Conservation (phyloP, 2,329 filamentous ascomycete species). For the Blastomyces percursus region DNA sequence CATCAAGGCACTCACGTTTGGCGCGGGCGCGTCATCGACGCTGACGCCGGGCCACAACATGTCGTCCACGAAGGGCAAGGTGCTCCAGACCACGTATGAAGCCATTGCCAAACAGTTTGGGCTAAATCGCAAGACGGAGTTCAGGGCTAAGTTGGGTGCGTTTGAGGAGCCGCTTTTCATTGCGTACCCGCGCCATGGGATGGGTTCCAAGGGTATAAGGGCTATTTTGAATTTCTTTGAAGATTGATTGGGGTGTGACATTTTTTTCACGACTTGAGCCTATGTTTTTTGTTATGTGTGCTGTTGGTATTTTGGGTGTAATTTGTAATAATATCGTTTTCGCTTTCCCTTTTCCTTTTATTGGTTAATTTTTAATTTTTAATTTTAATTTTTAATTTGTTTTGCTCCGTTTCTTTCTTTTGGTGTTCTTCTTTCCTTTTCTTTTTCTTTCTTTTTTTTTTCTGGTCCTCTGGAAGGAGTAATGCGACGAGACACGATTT, state of each 20-base stretch:
- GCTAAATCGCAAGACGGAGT: slow-evolving; percentile 74
- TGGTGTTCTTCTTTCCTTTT: neutral
- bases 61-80: slow-evolving; percentile 65
- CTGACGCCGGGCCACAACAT: slow-evolving; percentile 73
- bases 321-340: neutral
- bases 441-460: neutral
- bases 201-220: slow-evolving; percentile 69
- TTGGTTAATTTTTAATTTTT: too few species aligned
- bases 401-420: neutral
- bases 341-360: neutral
- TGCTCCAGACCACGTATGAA: slow-evolving; percentile 72
- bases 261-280: neutral
- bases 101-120: slow-evolving; percentile 71
- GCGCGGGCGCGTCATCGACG: slow-evolving; percentile 64
- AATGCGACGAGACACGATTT: neutral
- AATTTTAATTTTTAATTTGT: too few species aligned
- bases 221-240: slow-evolving; percentile 89
- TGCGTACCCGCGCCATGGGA: slow-evolving; percentile 75
- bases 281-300: neutral
- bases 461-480: neutral
- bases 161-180: slow-evolving; percentile 77
- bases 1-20: slow-evolving; percentile 66
- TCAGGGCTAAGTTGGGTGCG: slow-evolving; percentile 81
- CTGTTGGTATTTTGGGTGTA: neutral
- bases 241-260: slow-evolving; percentile 38